phyloP scores from a whole-genome alignment of 2,329 filamentous ascomycete species.

The Penicillium sp. region DNA sequence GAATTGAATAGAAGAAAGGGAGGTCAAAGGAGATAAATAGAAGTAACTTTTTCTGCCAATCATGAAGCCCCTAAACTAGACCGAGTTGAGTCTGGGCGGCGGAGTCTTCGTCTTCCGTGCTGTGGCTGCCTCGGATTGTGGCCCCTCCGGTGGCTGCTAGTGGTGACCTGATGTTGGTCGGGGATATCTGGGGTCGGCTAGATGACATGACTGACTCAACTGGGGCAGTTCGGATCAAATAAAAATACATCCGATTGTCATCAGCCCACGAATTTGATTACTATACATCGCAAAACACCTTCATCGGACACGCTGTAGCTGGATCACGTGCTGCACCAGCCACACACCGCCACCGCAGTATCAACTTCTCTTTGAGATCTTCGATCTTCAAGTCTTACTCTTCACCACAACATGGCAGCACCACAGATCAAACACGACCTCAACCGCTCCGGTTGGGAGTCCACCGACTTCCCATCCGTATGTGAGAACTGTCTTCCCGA shows the following conservation, averaged over 20 bases:
- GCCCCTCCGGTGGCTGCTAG: slow-evolving; percentile 7
- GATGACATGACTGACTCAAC: background rate
- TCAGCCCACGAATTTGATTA: background rate
- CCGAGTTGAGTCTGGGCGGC: background rate
- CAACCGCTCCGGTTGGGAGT: slow-evolving; percentile 94
- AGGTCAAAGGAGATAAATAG: slow-evolving; percentile 20
- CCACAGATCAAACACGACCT: slow-evolving; percentile 95
- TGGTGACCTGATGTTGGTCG: slow-evolving; percentile 17
- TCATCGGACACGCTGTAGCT: background rate
- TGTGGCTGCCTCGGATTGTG: slow-evolving; percentile 20
- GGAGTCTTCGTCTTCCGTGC: slow-evolving; percentile 10
- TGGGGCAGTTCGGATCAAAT: background rate
- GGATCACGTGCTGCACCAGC: slow-evolving; percentile 7
- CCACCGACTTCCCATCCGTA: slow-evolving; percentile 52
- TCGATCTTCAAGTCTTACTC: background rate
- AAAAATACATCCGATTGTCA: background rate
- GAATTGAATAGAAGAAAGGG: slow-evolving; percentile 4
- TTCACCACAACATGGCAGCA: slow-evolving; percentile 48
- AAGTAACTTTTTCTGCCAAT: slow-evolving; percentile 24
- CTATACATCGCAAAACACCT: background rate
- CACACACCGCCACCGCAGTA: slow-evolving; percentile 11
- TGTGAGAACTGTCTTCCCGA: slow-evolving; percentile 89
- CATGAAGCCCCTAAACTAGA: slow-evolving; percentile 20
- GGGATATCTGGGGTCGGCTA: background rate
- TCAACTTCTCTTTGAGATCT: slow-evolving; percentile 3